These are phyloP conservation scores for Colletotrichum navitas DNA, from an alignment of 2,329 filamentous ascomycete genomes.

Conservation along the genomic window DNA sequence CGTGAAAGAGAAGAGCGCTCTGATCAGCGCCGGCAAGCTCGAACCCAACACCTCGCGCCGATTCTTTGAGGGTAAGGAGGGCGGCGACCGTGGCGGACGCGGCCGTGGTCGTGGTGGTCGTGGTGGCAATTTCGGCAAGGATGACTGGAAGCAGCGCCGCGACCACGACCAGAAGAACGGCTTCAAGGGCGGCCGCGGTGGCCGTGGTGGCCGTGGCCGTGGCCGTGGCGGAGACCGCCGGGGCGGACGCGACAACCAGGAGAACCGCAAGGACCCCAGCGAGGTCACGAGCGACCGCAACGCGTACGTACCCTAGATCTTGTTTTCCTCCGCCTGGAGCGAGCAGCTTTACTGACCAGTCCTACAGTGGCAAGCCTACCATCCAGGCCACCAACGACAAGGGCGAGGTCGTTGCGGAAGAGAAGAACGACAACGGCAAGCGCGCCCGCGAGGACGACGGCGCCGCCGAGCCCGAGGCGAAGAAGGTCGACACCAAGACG, in stretches of 20 bases:
- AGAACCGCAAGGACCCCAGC: constrained; percentile 51
- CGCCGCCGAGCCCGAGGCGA: constrained; percentile 63
- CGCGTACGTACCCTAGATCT: constrained; percentile 48
- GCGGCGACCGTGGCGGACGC: constrained; percentile 44
- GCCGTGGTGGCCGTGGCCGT: constrained; percentile 56
- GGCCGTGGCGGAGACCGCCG: constrained; percentile 54
- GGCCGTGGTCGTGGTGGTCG: constrained; percentile 54
- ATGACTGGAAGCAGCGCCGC: constrained; percentile 75
- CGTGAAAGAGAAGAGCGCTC: constrained; percentile 79
- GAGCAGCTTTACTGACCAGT: constrained; percentile 27
- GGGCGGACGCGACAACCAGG: constrained; percentile 54
- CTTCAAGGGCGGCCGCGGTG: constrained; percentile 61
- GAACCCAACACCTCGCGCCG: constrained; percentile 64
- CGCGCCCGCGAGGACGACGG: constrained; percentile 67
- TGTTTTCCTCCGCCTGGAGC: background rate
- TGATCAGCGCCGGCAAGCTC: constrained; percentile 79
- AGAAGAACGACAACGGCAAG: constrained; percentile 59
- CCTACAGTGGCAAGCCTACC: constrained; percentile 52
- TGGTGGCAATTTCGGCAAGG: constrained; percentile 55
- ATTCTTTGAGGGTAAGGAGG: constrained; percentile 64
- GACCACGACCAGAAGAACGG: constrained; percentile 73
- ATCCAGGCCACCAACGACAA: constrained; percentile 61
- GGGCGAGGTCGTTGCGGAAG: constrained; percentile 48
- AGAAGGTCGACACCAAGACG: constrained; percentile 72
- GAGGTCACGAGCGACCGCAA: constrained; percentile 50